Conservation (phyloP, 2,329 filamentous ascomycete species). For the Fusarium coicis region DNA sequence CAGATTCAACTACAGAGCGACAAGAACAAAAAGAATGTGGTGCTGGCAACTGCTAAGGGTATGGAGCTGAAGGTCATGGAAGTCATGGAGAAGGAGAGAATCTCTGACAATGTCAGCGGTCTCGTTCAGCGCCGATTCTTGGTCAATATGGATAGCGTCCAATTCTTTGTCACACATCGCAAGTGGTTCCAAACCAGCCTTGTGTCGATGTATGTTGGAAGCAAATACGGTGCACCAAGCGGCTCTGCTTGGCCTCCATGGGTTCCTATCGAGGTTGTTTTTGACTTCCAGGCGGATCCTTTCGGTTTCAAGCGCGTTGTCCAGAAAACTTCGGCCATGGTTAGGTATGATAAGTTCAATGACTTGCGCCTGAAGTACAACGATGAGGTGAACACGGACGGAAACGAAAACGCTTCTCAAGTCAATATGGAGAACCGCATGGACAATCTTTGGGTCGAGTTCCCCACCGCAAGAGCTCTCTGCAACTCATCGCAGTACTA, state of each 20-base stretch:
- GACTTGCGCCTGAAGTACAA: slow-evolving; percentile 96
- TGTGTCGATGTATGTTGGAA: slow-evolving; percentile 93
- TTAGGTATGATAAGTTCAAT: slow-evolving; percentile 98
- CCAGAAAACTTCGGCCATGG: slow-evolving; percentile 92
- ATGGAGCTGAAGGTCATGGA: slow-evolving; percentile 99
- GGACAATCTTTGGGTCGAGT: slow-evolving; percentile 96
- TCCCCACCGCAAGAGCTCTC: slow-evolving; percentile 91
- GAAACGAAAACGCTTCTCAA: slow-evolving; percentile 59
- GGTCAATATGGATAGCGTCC: slow-evolving; percentile 95
- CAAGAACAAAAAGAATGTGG: slow-evolving; percentile 96
- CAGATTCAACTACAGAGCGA: slow-evolving; percentile 99
- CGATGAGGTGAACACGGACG: slow-evolving; percentile 82
- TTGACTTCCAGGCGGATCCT: slow-evolving; percentile 91
- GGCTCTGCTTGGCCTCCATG: slow-evolving; percentile 96
- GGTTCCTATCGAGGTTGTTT: slow-evolving; percentile 99
- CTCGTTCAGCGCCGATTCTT: slow-evolving; percentile 94
- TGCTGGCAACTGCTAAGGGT: slow-evolving; percentile 94
- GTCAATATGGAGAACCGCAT: slow-evolving; percentile 80
- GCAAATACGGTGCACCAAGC: slow-evolving; percentile 85
- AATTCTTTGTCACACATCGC: slow-evolving; percentile 97
- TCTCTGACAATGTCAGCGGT: slow-evolving; percentile 92
- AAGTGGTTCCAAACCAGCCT: slow-evolving; percentile 88
- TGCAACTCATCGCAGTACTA: slow-evolving; percentile 99
- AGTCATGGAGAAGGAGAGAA: slow-evolving; percentile 95
- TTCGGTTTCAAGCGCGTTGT: slow-evolving; percentile 99